phyloP scores from a whole-genome alignment of 495 filamentous ascomycete species.

The Neurospora sp. region DNA sequence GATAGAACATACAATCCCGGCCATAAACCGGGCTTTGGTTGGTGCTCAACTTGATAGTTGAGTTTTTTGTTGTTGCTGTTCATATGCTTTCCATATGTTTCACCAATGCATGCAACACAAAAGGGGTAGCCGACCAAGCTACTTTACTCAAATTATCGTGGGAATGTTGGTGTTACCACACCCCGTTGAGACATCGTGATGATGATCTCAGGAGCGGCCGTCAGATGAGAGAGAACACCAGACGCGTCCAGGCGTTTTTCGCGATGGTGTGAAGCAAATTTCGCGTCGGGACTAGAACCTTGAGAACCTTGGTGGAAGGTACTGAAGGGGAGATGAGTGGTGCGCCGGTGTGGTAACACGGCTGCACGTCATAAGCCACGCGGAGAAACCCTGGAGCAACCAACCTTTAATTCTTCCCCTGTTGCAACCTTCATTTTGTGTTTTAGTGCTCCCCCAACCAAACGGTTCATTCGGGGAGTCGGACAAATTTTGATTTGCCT shows the following conservation, averaged over 20 bases:
- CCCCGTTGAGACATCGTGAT: neutral
- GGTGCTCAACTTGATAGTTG: neutral
- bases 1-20: neutral
- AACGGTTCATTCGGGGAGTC: neutral
- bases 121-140: neutral
- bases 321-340: neutral
- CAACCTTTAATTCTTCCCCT: neutral
- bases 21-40: neutral
- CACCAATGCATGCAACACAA: neutral
- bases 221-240: neutral
- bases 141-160: neutral
- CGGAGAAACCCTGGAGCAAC: constrained; percentile 12
- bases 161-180: neutral
- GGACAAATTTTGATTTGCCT: neutral
- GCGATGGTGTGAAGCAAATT: neutral
- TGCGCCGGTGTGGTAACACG: neutral
- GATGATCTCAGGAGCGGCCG: neutral
- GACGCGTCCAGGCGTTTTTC: neutral
- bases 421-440: neutral
- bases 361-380: constrained; percentile 19
- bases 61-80: neutral
- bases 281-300: neutral
- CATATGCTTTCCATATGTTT: neutral
- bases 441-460: neutral
- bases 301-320: neutral